These are phyloP conservation scores for Karstenula rhodostoma DNA, from an alignment of 2,329 filamentous ascomycete genomes.

Conservation along the genomic window DNA sequence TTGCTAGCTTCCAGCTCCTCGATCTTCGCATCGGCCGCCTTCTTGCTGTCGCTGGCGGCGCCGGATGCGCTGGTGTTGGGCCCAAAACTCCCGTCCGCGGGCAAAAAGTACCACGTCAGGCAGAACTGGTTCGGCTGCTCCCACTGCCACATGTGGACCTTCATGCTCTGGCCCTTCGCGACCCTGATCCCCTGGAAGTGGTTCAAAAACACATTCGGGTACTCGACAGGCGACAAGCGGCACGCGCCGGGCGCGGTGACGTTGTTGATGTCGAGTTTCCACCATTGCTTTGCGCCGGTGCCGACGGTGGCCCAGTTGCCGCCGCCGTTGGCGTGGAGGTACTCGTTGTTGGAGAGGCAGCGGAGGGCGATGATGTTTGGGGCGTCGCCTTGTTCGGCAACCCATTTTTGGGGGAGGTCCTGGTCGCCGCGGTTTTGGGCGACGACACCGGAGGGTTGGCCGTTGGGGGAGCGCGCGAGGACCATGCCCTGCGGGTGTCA, in stretches of 20 bases:
- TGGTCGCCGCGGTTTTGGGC: constrained; percentile 5
- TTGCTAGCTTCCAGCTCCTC: not conserved
- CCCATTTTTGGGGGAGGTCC: not conserved
- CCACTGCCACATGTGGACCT: constrained; percentile 10
- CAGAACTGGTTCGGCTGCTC: constrained; percentile 3
- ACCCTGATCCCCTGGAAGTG: constrained; percentile 8
- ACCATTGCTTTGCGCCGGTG: constrained; percentile 6
- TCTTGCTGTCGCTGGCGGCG: not conserved
- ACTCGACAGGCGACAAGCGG: not conserved
- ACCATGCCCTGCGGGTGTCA: not conserved
- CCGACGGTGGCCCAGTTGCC: not conserved
- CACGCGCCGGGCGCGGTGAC: not conserved
- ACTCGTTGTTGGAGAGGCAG: constrained; percentile 1
- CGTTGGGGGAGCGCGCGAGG: constrained; percentile 3
- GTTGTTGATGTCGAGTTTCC: not conserved
- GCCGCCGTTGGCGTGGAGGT: constrained; percentile 1
- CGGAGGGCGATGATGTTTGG: constrained; percentile 1
- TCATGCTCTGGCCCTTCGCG: constrained; percentile 4
- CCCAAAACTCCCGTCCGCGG: not conserved
- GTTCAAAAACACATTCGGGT: not conserved
- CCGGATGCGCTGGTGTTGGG: not conserved
- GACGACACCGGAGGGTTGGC: constrained; percentile 10
- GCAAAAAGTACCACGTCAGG: constrained; percentile 5
- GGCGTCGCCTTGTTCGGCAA: not conserved
- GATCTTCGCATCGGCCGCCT: not conserved